These are phyloP conservation scores for Polyrhizophydium stewartii DNA, from an alignment of 371 early-diverging fungal genomes.

Conservation along the genomic window DNA sequence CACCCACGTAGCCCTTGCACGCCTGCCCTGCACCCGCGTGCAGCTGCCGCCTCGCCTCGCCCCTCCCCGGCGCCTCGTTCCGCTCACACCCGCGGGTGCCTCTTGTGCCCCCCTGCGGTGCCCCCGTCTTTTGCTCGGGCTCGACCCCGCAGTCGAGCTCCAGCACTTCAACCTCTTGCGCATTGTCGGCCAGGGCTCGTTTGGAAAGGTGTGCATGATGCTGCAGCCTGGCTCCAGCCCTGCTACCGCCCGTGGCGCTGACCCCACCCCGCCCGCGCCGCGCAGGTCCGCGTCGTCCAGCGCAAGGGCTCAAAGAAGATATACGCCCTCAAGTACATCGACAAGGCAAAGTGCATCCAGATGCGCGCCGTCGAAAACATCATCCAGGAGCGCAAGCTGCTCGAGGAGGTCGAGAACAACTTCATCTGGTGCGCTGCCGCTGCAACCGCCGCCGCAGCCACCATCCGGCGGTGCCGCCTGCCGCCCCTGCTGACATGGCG, in stretches of 20 bases:
- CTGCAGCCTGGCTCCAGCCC: neutral
- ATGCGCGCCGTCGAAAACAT: conserved; percentile 50
- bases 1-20: no score
- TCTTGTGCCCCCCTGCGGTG: neutral
- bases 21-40: no score
- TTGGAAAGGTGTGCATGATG: conserved; percentile 34
- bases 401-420: conserved; percentile 44
- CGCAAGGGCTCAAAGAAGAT: conserved; percentile 33
- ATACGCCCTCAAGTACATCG: conserved; percentile 54
- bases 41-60: no score
- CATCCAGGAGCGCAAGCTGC: conserved; percentile 45
- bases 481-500: no score
- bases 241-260: no score
- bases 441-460: neutral
- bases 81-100: neutral
- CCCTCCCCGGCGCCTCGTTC: no score
- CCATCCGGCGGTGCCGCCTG: no score
- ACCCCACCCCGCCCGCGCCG: no score
- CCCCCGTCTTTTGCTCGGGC: neutral
- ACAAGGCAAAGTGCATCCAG: conserved; percentile 47
- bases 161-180: conserved; percentile 39
- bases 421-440: conserved; percentile 43
- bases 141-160: conserved; percentile 24
- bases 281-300: conserved; percentile 41
- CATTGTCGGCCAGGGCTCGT: conserved; percentile 43